Base-by-base conservation (phyloP, 352 stramenopile genomes). In the Pelagophyceae sp. region DNA sequence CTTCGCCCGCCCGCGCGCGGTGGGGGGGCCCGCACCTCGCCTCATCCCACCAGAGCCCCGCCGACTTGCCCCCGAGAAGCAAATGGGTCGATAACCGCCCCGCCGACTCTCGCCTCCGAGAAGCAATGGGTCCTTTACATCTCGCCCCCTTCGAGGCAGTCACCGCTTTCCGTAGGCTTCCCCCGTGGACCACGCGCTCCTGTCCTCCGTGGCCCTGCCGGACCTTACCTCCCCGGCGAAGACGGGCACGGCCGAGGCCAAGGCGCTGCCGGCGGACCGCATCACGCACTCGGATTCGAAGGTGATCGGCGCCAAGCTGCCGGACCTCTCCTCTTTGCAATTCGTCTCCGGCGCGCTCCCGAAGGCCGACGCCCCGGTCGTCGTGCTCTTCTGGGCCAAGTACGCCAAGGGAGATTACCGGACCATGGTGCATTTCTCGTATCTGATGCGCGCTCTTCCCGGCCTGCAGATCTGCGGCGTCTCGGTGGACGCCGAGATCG, bases 321-420 rank as follows among this genome's bases (percentile, higher is more conserved):
- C 61, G n/a, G 61, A 71, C 33, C 1, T 71, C n/a, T 35, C 15
- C 3, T 29, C 61, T 27, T 31, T 71, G 3, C 1, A 37, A 31
- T 71, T 40, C 33, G 61, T 71, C 61, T 33, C 17, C 15, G 61
- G 61, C n/a, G 61, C 37, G 60, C 11, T 27, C 11, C 60, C 60
- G 11, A 35, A 29, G 25, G 60, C 60, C 11, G 60, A 27, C 15
- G 29, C 37, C n/a, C 61, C 61, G 3, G 29, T 37, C 31, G 61
- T 31, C 29, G 61, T 71, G 3, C 33, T 71, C 3, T 71, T 71
- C 33, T 71, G 61, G 61, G 61, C 15, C 3, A 71, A 71, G 61
- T 71, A 71, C 61, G 61, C 61, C 27, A 71, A 71, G 61, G 61
- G 61, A 15, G 61, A 71, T 31, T 71, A 71, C 61, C 61, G 61